Conservation (phyloP, 345 rosid genomes). For the Lagerstroemia speciosa region DNA sequence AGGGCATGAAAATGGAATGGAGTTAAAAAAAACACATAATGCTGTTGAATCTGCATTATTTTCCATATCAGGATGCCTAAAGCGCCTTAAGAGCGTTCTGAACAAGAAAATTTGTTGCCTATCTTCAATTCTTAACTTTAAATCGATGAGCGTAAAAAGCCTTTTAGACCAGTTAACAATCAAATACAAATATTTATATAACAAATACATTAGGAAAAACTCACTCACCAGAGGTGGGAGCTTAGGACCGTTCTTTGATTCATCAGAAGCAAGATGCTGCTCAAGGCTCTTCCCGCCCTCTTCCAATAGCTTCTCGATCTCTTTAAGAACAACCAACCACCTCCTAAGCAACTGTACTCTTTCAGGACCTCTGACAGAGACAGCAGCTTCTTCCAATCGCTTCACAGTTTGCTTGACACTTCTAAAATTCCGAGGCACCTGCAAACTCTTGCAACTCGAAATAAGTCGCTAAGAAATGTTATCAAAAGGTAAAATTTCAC, state of each 20-base stretch:
- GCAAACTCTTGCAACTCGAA: constrained; percentile 12
- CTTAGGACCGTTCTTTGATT: constrained; percentile 34
- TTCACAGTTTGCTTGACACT: constrained; percentile 64
- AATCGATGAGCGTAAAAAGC: neutral
- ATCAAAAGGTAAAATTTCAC: neutral
- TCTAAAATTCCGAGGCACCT: constrained; percentile 54
- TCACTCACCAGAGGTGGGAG: constrained; percentile 42
- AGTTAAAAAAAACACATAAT: neutral
- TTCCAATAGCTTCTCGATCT: constrained; percentile 44
- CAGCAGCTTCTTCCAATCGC: constrained; percentile 85
- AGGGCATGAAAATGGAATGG: neutral
- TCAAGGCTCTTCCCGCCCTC: constrained; percentile 33
- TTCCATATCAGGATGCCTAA: neutral
- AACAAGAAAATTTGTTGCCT: neutral
- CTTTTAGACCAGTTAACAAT: neutral
- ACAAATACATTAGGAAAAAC: neutral
- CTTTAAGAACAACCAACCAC: constrained; percentile 76
- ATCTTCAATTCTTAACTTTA: neutral
- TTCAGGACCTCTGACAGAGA: constrained; percentile 66
- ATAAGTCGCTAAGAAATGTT: constrained; percentile 5
- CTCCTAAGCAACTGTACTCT: constrained; percentile 61
- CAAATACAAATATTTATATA: neutral
- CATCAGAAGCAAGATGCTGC: constrained; percentile 39
- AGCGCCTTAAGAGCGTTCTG: neutral
- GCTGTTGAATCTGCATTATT: neutral